Conservation (phyloP, 805 yeast species). For the Yamadazyma scolyti region DNA sequence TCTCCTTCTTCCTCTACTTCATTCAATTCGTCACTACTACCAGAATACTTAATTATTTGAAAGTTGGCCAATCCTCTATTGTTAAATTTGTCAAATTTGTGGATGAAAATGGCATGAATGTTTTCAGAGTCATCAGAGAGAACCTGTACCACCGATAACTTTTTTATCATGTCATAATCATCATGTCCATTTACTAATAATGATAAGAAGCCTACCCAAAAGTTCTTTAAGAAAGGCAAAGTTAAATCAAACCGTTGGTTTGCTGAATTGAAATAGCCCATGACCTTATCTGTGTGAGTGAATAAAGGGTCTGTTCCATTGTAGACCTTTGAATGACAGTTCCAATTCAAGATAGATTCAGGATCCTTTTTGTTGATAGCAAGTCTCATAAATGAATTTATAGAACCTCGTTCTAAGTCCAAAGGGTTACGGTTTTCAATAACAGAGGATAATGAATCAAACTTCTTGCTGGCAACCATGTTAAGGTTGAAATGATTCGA, state of each 20-base stretch:
- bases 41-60: conserved; percentile 10
- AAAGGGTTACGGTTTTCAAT: conserved; percentile 11
- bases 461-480: conserved; percentile 5
- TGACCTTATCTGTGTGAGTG: conserved; percentile 23
- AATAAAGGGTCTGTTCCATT: conserved; percentile 17
- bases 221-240: conserved; percentile 34
- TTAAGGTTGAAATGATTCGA: conserved; percentile 14
- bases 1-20: conserved; percentile 11
- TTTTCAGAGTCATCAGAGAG: conserved; percentile 19
- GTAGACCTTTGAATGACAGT: conserved; percentile 21
- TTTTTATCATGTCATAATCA: conserved; percentile 9
- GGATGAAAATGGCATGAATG: conserved; percentile 22
- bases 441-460: conserved; percentile 10
- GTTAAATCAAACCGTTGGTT: conserved; percentile 19
- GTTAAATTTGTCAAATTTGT: conserved; percentile 12
- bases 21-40: conserved; percentile 10
- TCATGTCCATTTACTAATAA: conserved; percentile 30
- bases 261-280: conserved; percentile 23
- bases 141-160: conserved; percentile 27
- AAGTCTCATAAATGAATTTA: conserved; percentile 22
- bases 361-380: conserved; percentile 8
- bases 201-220: conserved; percentile 37
- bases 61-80: conserved; percentile 8
- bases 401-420: conserved; percentile 17
- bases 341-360: conserved; percentile 21